A percentile compares a stretch with the other conserved stretches of the same genome.
phyloP scores from a whole-genome alignment of 164 flowering plant species.

The Magnolia sinica region DNA sequence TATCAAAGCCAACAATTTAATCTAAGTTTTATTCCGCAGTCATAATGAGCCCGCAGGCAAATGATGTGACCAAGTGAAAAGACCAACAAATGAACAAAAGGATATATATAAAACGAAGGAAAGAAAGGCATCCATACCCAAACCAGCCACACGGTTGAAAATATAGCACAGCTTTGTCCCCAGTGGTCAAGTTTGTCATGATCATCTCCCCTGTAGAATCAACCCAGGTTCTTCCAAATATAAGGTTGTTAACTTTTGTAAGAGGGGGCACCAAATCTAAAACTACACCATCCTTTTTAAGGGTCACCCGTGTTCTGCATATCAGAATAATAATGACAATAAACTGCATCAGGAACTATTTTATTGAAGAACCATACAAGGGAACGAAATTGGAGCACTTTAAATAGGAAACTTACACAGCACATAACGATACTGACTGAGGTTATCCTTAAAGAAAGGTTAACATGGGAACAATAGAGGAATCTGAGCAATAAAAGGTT shows the following conservation, averaged over 20 bases:
- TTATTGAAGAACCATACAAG: neutral
- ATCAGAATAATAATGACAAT: neutral
- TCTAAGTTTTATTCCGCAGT: neutral
- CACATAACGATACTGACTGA: no score
- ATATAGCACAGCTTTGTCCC: conserved; percentile 47
- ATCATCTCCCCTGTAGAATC: conserved; percentile 87
- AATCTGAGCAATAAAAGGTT: neutral
- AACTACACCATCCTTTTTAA: conserved; percentile 39
- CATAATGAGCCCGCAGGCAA: neutral
- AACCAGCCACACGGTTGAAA: conserved; percentile 55
- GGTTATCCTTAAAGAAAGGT: no score
- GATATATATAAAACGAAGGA: neutral
- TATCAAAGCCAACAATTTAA: neutral
- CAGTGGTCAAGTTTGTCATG: conserved; percentile 60
- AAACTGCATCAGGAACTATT: neutral
- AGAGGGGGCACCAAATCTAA: conserved; percentile 72
- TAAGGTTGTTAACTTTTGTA: conserved; percentile 75
- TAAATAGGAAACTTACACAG: no score
- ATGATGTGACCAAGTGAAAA: neutral
- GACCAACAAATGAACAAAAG: neutral
- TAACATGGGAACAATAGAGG: neutral
- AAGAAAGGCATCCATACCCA: conserved; percentile 32
- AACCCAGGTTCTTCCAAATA: conserved; percentile 88
- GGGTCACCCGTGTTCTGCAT: conserved; percentile 66
- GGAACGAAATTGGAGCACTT: neutral